A percentile compares a stretch with the other conserved stretches of the same genome.
phyloP scores from a whole-genome alignment of 164 flowering plant species.

The Kalanchoe fedtschenkoi region DNA sequence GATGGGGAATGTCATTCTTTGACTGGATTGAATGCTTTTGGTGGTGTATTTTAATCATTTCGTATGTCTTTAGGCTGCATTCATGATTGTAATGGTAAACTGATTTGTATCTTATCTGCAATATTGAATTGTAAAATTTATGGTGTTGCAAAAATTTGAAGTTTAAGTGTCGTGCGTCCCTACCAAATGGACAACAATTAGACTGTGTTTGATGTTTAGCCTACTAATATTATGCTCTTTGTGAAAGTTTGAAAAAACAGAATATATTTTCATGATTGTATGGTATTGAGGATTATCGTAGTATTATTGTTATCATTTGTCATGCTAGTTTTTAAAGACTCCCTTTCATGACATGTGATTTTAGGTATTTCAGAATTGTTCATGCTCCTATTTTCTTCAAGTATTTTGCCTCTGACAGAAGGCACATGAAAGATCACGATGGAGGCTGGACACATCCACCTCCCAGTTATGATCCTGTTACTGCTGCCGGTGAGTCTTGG shows the following conservation, averaged over 20 bases:
- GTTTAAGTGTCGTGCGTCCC: background rate
- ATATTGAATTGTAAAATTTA: background rate
- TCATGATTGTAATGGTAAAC: too few relatives aligned
- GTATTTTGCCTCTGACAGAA: conserved; percentile 86
- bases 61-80: too few relatives aligned
- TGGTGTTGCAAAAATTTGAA: too few relatives aligned
- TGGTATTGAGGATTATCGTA: background rate
- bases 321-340: background rate
- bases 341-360: background rate
- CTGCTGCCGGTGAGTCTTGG: conserved; percentile 51
- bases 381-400: conserved; percentile 77
- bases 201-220: too few relatives aligned
- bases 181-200: too few relatives aligned
- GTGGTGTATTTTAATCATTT: too few relatives aligned
- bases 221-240: background rate
- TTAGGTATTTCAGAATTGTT: conserved; percentile 75
- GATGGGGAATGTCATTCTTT: too few relatives aligned
- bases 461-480: conserved; percentile 58
- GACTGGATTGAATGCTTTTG: too few relatives aligned
- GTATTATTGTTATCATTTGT: background rate
- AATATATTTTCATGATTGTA: background rate
- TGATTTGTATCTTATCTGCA: too few relatives aligned
- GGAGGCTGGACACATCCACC: conserved; percentile 76
- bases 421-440: conserved; percentile 81
- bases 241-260: background rate